phyloP scores from a whole-genome alignment of 2,329 filamentous ascomycete species.

The Aspergillus fructus region DNA sequence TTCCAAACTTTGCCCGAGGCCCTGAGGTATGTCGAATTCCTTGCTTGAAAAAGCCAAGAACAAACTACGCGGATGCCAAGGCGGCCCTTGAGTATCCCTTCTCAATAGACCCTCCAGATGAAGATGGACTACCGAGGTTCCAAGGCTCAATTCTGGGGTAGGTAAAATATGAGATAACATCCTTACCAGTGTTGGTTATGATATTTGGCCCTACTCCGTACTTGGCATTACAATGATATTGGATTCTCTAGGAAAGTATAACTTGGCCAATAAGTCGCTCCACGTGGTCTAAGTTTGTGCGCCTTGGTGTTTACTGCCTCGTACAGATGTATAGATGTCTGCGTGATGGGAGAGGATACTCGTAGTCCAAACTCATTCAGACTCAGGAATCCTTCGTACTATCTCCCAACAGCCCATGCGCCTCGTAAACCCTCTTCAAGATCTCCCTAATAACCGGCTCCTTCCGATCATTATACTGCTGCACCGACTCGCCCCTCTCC shows the following conservation, averaged over 20 bases:
- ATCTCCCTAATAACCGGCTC: constrained; percentile 43
- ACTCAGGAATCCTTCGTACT: background rate
- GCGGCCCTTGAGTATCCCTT: background rate
- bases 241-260: background rate
- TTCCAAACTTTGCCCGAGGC: background rate
- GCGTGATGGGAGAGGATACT: background rate
- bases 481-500: constrained; percentile 32
- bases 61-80: background rate
- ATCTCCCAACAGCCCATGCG: background rate
- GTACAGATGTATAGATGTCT: background rate
- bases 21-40: background rate
- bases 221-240: no score
- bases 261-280: no score
- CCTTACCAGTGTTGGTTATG: no score
- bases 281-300: background rate
- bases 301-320: background rate
- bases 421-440: constrained; percentile 29
- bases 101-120: background rate
- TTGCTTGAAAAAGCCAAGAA: background rate
- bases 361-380: background rate
- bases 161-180: no score
- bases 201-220: no score
- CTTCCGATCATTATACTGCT: constrained; percentile 46
- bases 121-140: no score
- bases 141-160: no score